Evolutionary conservation across 2,329 filamentous ascomycete genomes (phyloP).

Genomic region (Pyrenochaeta sp.): DNA sequence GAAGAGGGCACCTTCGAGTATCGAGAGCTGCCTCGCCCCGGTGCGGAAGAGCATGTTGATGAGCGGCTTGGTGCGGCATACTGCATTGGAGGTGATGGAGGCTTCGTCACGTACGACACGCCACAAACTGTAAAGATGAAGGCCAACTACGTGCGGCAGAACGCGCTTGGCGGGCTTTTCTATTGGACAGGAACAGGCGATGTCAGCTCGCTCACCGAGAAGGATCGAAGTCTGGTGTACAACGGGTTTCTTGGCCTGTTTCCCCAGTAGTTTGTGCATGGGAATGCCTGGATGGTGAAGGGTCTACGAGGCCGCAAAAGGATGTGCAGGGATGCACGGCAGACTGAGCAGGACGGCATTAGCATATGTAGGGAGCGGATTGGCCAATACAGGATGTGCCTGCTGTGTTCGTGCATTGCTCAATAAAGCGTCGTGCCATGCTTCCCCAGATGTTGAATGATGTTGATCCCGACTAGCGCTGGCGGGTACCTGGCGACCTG

Average conservation of each 20-base stretch:
- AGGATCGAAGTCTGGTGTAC: slow-evolving; percentile 64
- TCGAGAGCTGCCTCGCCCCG: slow-evolving; percentile 68
- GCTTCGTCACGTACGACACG: slow-evolving; percentile 82
- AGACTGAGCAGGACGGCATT: no score
- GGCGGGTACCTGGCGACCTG: no score
- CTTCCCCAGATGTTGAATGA: no score
- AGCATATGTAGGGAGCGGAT: no score
- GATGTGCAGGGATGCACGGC: no score
- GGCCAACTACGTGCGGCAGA: slow-evolving; percentile 74
- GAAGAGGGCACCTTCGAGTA: slow-evolving; percentile 78
- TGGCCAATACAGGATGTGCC: no score
- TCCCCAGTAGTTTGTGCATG: slow-evolving; percentile 27
- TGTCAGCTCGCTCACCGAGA: slow-evolving; percentile 54
- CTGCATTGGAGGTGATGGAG: slow-evolving; percentile 75
- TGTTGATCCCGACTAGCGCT: no score
- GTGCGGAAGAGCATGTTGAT: slow-evolving; percentile 72
- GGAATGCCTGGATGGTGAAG: background rate
- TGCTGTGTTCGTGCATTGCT: no score
- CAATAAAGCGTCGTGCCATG: no score
- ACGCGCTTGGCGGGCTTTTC: slow-evolving; percentile 76
- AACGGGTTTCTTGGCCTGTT: slow-evolving; percentile 65
- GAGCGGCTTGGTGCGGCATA: slow-evolving; percentile 72
- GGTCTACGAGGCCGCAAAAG: no score
- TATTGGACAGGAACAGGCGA: slow-evolving; percentile 84
- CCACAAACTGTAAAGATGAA: slow-evolving; percentile 78